These are phyloP conservation scores for Colletotrichum scovillei DNA, from an alignment of 2,329 filamentous ascomycete genomes.

Conservation along the genomic window DNA sequence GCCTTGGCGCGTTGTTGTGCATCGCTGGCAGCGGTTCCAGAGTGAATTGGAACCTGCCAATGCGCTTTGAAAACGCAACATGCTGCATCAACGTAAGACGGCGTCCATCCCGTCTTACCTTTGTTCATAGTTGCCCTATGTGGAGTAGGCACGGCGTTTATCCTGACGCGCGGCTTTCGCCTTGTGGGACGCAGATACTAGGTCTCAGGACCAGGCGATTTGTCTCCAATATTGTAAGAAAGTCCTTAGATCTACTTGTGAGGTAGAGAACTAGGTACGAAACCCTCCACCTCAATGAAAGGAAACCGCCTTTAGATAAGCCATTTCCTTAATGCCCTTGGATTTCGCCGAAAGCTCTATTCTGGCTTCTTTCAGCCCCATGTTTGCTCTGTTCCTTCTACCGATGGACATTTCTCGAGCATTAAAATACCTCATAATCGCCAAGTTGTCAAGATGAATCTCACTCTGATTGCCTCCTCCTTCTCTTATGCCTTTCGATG, in stretches of 20 bases:
- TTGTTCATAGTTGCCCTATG: not conserved
- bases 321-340: not conserved
- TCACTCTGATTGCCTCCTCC: too few species aligned
- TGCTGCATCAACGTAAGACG: not conserved
- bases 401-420: not conserved
- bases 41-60: not conserved
- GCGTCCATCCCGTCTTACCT: not conserved
- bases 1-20: not conserved
- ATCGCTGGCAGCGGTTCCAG: not conserved
- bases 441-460: too few species aligned
- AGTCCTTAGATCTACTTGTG: too few species aligned
- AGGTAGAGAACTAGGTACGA: too few species aligned
- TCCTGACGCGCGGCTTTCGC: too few species aligned
- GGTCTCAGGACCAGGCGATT: not conserved
- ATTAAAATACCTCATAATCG: not conserved
- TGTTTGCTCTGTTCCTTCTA: not conserved
- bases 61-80: not conserved
- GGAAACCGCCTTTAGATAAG: not conserved
- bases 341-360: not conserved
- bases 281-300: too few species aligned
- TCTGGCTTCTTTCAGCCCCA: not conserved
- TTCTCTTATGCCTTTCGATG: too few species aligned
- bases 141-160: not conserved
- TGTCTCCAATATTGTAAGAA: not conserved
- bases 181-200: not conserved